Evolutionary conservation across 305 asterid genomes (phyloP).

Genomic region (Striga hermonthica): DNA sequence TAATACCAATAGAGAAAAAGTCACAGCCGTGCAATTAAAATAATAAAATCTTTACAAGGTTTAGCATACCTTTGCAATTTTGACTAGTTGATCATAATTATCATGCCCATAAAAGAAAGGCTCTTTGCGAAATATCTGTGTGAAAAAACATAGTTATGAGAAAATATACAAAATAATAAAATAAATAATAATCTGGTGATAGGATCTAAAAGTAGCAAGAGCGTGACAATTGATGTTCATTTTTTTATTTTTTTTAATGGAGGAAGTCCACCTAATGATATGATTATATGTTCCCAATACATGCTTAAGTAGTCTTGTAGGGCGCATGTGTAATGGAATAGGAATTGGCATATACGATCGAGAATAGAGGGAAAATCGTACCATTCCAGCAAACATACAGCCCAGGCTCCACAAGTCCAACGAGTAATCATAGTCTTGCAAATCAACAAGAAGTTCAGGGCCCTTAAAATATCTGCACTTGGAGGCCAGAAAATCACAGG

Average conservation of each 20-base stretch:
- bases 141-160: conserved; percentile 33
- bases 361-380: conserved; percentile 29
- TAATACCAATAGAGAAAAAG: too few relatives aligned
- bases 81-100: conserved; percentile 83
- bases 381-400: conserved; percentile 78
- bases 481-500: conserved; percentile 3
- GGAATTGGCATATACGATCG: neutral
- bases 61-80: conserved; percentile 76
- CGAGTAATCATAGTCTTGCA: conserved; percentile 74
- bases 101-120: conserved; percentile 94
- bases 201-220: too few relatives aligned
- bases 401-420: conserved; percentile 73
- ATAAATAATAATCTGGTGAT: too few relatives aligned
- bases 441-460: conserved; percentile 71
- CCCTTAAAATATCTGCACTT: conserved; percentile 61
- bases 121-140: conserved; percentile 89
- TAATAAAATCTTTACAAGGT: neutral
- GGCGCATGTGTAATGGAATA: conserved; percentile 1
- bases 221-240: too few relatives aligned
- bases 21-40: too few relatives aligned
- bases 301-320: neutral
- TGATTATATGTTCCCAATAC: too few relatives aligned
- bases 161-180: neutral
- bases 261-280: too few relatives aligned
- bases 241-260: too few relatives aligned